Conservation (phyloP, 1,284 basidiomycete genomes). For the Cerrena zonata region DNA sequence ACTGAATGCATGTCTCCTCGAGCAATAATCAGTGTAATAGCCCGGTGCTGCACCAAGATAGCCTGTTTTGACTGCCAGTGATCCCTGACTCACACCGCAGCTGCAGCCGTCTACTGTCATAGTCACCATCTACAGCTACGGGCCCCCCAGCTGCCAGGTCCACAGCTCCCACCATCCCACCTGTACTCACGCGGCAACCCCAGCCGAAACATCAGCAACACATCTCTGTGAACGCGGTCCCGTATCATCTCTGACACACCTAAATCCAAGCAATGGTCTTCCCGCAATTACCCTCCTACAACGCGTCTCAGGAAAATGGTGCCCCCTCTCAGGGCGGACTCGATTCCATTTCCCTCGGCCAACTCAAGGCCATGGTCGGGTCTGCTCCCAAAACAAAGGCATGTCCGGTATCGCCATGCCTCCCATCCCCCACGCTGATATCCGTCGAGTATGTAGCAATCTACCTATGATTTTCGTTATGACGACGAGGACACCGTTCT, state of each 20-base stretch:
- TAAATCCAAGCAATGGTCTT: slow-evolving; percentile 21
- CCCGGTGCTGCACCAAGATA: background rate
- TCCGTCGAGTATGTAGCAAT: slow-evolving; percentile 51
- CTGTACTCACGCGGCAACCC: background rate
- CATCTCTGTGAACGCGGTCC: no score
- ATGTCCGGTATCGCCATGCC: slow-evolving; percentile 19
- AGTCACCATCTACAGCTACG: no score
- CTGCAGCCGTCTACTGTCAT: background rate
- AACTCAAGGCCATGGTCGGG: slow-evolving; percentile 69
- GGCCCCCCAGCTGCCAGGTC: no score
- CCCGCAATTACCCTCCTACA: slow-evolving; percentile 21
- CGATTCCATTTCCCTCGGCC: slow-evolving; percentile 78
- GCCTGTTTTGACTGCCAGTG: slow-evolving; percentile 1
- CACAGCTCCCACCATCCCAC: background rate
- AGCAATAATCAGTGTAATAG: background rate
- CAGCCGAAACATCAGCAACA: background rate
- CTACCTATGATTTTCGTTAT: slow-evolving; percentile 83
- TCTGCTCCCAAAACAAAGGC: slow-evolving; percentile 74
- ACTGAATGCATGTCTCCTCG: no score
- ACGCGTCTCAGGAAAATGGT: slow-evolving; percentile 18
- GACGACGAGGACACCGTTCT: slow-evolving; percentile 93
- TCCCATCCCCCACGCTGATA: slow-evolving; percentile 12
- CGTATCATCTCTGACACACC: background rate
- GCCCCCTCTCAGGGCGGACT: slow-evolving; percentile 21
- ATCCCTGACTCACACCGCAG: background rate